Evolutionary conservation across 768 basidiomycete species (phyloP).

Genomic region (Pleurotus salmoneostramineus): DNA sequence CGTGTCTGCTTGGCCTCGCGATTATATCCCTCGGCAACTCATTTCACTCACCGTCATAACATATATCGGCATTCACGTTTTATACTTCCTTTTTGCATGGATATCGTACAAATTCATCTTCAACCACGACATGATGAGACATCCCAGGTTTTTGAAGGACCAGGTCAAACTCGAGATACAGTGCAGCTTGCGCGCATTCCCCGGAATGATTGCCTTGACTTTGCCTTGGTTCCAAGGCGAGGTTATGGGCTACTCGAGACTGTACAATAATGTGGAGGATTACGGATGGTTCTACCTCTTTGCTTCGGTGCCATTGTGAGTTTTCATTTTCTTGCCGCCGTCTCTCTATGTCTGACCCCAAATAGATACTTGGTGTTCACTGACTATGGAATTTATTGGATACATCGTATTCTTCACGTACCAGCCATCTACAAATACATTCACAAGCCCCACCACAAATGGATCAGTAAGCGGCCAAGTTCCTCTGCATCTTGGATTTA

Average conservation of each 20-base stretch:
- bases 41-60: conserved; percentile 71
- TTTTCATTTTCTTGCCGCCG: conserved; percentile 10
- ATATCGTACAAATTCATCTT: conserved; percentile 84
- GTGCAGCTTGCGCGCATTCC: conserved; percentile 72
- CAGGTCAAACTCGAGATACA: conserved; percentile 83
- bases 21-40: conserved; percentile 76
- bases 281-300: conserved; percentile 76
- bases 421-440: conserved; percentile 84
- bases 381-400: conserved; percentile 94
- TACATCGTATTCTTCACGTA: conserved; percentile 87
- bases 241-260: conserved; percentile 74
- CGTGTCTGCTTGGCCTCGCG: conserved; percentile 80
- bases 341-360: not conserved
- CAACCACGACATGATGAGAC: conserved; percentile 93
- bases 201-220: conserved; percentile 77
- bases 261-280: conserved; percentile 77
- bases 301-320: conserved; percentile 68
- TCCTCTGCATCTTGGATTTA: not conserved
- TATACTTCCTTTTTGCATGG: conserved; percentile 89
- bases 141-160: conserved; percentile 89
- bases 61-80: conserved; percentile 71
- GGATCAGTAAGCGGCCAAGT: conserved; percentile 65
- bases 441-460: conserved; percentile 99
- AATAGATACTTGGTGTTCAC: conserved; percentile 79
- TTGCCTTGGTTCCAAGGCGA: conserved; percentile 95